These are phyloP conservation scores for Ophidiomyces ophidiicola DNA, from an alignment of 2,329 filamentous ascomycete genomes.

Conservation along the genomic window DNA sequence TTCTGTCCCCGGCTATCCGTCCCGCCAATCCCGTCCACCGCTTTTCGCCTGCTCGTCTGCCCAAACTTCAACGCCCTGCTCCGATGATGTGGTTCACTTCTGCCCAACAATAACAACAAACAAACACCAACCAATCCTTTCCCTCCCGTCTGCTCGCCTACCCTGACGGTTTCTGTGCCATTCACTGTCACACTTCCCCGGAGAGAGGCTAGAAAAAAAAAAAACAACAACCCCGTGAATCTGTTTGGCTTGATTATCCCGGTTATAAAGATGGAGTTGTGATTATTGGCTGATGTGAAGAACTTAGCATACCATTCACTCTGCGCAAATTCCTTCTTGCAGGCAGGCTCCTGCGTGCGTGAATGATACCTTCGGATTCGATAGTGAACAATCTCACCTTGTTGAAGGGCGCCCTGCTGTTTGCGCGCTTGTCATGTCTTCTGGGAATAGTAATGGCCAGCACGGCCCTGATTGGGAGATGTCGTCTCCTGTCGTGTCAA, in stretches of 20 bases:
- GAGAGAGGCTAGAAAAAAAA: not conserved
- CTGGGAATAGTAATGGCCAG: not conserved
- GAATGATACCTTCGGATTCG: constrained; percentile 8
- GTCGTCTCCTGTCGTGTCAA: constrained; percentile 1
- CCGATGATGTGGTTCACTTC: constrained; percentile 7
- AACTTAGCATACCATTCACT: constrained; percentile 3
- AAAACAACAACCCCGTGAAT: not conserved
- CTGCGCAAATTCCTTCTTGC: not conserved
- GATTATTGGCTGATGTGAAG: not conserved
- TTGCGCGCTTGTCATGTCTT: constrained; percentile 7
- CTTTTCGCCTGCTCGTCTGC: constrained; percentile 4
- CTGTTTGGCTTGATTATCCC: not conserved
- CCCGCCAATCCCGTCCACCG: constrained; percentile 2
- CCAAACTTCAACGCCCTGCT: constrained; percentile 6
- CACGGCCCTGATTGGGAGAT: constrained; percentile 10
- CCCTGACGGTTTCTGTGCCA: not conserved
- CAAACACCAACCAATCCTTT: not conserved
- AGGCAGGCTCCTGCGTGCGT: constrained; percentile 10
- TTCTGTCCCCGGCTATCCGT: not conserved
- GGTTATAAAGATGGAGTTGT: not conserved
- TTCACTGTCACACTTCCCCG: not conserved
- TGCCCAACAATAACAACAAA: constrained; percentile 5
- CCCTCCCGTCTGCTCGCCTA: not conserved
- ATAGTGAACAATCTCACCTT: constrained; percentile 1
- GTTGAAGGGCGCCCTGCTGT: constrained; percentile 1